Evolutionary conservation across 2,329 filamentous ascomycete genomes (phyloP).

Genomic region (Metarhizium guizhouense): DNA sequence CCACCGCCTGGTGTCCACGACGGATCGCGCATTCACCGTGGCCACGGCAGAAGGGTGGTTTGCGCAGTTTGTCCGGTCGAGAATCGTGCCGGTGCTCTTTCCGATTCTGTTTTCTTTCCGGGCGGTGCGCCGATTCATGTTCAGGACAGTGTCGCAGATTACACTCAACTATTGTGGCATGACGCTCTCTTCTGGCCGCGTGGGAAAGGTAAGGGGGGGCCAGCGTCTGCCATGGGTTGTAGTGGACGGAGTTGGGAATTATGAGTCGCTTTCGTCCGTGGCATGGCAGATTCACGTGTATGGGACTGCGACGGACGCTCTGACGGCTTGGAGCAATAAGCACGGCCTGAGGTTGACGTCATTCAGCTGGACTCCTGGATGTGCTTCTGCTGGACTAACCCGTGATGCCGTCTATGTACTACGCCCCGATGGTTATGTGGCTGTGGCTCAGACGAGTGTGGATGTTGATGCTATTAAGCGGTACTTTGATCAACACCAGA

Average conservation of each 20-base stretch:
- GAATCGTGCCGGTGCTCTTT: neutral
- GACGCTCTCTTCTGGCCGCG: neutral
- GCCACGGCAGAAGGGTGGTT: neutral
- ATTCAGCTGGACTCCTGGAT: neutral
- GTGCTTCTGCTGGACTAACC: neutral
- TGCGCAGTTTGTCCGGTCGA: neutral
- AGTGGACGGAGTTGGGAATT: neutral
- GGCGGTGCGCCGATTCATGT: neutral
- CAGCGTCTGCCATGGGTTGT: slow-evolving; percentile 1
- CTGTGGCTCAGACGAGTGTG: neutral
- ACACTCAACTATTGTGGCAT: neutral
- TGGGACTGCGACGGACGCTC: neutral
- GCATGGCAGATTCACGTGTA: slow-evolving; percentile 3
- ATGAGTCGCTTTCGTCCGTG: neutral
- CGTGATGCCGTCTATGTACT: neutral
- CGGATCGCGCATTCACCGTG: slow-evolving; percentile 3
- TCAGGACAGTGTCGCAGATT: neutral
- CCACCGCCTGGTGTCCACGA: neutral
- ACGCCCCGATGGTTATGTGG: slow-evolving; percentile 2
- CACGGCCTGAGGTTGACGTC: neutral
- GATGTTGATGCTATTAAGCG: neutral
- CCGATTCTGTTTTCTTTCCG: neutral
- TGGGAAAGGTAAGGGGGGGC: neutral
- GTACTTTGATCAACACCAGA: neutral
- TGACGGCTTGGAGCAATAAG: neutral